Evolutionary conservation across 495 filamentous ascomycete genomes (phyloP).

Genomic region (Aspergillus ellipticus): DNA sequence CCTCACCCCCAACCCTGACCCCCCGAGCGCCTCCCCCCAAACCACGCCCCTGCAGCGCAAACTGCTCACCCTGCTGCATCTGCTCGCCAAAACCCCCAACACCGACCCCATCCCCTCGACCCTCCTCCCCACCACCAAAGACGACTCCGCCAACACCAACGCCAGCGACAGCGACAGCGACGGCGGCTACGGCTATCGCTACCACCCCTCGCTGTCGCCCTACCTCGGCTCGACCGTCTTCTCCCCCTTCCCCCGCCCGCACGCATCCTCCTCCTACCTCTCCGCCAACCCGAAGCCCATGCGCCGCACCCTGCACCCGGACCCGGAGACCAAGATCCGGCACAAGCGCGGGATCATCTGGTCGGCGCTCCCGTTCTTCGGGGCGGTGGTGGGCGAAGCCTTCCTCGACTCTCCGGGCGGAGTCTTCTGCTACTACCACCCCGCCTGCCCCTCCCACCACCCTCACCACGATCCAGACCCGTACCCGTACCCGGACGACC

Average conservation of each 20-base stretch:
- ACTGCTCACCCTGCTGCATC: background rate
- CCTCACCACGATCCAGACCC: too few relatives aligned
- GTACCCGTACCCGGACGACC: too few relatives aligned
- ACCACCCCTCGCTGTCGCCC: background rate
- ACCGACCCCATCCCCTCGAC: background rate
- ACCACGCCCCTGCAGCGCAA: background rate
- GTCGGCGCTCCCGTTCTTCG: constrained; percentile 1
- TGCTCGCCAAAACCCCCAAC: background rate
- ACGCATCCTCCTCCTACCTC: background rate
- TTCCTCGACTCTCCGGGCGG: background rate
- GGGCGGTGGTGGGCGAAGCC: background rate
- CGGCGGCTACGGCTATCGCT: background rate
- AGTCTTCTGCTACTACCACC: background rate
- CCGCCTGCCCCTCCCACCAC: too few relatives aligned
- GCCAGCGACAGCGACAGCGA: background rate
- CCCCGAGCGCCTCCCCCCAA: background rate
- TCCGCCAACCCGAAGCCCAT: background rate
- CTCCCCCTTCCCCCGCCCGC: background rate
- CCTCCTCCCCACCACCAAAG: background rate
- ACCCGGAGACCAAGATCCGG: too few relatives aligned
- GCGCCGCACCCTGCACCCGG: too few relatives aligned
- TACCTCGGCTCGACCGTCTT: background rate
- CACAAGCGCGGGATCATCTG: background rate
- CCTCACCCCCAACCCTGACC: background rate
- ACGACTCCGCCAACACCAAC: background rate